Conservation (phyloP, 805 yeast genomes). For the Blastobotrys attinorum region DNA sequence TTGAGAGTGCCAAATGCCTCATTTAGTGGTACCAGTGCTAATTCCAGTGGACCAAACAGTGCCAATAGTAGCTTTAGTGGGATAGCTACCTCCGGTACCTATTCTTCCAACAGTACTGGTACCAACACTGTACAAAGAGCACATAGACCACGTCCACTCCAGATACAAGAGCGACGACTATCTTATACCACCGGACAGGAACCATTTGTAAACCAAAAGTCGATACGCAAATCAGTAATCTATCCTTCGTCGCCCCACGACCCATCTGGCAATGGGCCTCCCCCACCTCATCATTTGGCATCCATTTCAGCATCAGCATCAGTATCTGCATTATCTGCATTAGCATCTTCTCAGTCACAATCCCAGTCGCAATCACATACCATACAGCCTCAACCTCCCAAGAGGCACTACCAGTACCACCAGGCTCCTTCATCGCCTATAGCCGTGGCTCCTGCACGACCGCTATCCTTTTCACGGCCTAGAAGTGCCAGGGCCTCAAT, state of each 20-base stretch:
- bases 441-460: not conserved
- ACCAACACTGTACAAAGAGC: not conserved
- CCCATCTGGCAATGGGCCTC: not conserved
- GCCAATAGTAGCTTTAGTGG: no score
- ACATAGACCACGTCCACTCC: not conserved
- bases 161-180: not conserved
- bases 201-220: conserved; percentile 3
- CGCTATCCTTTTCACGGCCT: not conserved
- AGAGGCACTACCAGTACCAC: not conserved
- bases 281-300: not conserved
- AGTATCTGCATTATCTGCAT: no score
- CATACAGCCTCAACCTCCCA: not conserved
- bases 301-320: not conserved
- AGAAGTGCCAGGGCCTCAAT: not conserved
- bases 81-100: no score
- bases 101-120: no score
- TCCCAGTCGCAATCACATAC: no score
- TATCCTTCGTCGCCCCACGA: not conserved
- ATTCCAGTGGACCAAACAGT: no score
- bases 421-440: not conserved
- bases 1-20: conserved; percentile 4
- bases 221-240: not conserved
- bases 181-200: not conserved
- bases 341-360: no score
- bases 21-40: not conserved